These are phyloP conservation scores for Coemansia sp. DNA, from an alignment of 192 early-diverging fungal genomes.

Conservation along the genomic window DNA sequence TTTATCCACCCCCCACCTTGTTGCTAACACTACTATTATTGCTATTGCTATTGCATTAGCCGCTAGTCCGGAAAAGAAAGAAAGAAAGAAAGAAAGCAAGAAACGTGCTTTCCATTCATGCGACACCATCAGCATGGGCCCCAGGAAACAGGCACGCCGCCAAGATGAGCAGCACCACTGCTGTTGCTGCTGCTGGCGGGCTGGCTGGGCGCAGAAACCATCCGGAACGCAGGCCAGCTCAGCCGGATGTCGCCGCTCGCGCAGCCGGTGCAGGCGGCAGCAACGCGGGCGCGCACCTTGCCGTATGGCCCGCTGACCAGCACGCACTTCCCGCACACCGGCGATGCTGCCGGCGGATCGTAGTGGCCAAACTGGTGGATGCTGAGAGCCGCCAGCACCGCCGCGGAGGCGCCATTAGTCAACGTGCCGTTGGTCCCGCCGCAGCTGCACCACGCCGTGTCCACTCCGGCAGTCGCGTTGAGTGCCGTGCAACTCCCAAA, in stretches of 20 bases:
- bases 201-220: slow-evolving; percentile 29
- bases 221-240: slow-evolving; percentile 35
- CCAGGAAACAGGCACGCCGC: slow-evolving; percentile 45
- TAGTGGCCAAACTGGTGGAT: background rate
- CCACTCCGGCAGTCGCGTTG: background rate
- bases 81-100: background rate
- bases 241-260: slow-evolving; percentile 36
- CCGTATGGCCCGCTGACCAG: slow-evolving; percentile 21
- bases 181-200: background rate
- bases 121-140: slow-evolving; percentile 3
- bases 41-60: too few relatives aligned
- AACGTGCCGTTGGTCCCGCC: background rate
- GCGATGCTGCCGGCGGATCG: background rate
- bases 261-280: slow-evolving; percentile 45
- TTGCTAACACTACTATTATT: too few relatives aligned
- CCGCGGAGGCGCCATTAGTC: background rate
- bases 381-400: background rate
- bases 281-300: slow-evolving; percentile 24
- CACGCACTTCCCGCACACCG: slow-evolving; percentile 42
- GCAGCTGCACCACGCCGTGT: background rate
- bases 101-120: background rate
- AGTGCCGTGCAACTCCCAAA: background rate
- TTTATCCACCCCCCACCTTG: too few relatives aligned
- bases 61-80: too few relatives aligned
- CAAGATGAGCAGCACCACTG: background rate